Base-by-base conservation (phyloP, 169 alveolate species). In the Perkinsus olseni region DNA sequence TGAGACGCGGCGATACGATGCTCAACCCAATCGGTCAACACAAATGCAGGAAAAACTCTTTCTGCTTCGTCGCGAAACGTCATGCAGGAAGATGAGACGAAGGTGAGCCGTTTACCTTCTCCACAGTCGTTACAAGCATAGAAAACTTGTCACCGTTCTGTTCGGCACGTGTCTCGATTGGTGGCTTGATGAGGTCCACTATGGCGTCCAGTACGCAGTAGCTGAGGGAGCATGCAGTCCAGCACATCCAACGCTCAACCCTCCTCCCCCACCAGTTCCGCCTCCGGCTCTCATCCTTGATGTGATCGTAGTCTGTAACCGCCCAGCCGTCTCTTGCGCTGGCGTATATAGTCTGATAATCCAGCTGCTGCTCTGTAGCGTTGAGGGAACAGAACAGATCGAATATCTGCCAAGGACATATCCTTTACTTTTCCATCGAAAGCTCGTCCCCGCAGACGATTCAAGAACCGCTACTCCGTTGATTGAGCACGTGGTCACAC, bases 291-390 rank as follows among this genome's bases (percentile, higher is more conserved):
- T 94, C 74, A 6, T 74, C 91, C 39, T 95, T 94, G 21, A 96
- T 96, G 0, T 31, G 11, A 28, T 10, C 91, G 13, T 31, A 74
- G 38, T 91, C 91, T 17, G 92, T 38, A 4, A 92, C 94, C 0
- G 95, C 96, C 96, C 97, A 96, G 74, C 95, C 97, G 91, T 91
- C 96, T 93, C 94, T 62, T 40, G 92, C 96, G 96, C 97, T 97
- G 48, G 99, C 98, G 93, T 96, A 98, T 74, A 98, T 94, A 3
- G 98, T 93, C 24, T 99, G 99, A 93, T 98, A 98, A 38, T 98
- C 99, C 94, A 98, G 95, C 92, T 96, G 98, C 38, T 98, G 99
- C 48, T 98, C 99, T 31, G 96, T 95, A 8, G 99, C 99, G 28
- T 98, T 98, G 38, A 97, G 95, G 92, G 95, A 96, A 74, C 97